These are phyloP conservation scores for Triangularia verruculosa DNA, from an alignment of 2,329 filamentous ascomycete species.

Conservation along the genomic window DNA sequence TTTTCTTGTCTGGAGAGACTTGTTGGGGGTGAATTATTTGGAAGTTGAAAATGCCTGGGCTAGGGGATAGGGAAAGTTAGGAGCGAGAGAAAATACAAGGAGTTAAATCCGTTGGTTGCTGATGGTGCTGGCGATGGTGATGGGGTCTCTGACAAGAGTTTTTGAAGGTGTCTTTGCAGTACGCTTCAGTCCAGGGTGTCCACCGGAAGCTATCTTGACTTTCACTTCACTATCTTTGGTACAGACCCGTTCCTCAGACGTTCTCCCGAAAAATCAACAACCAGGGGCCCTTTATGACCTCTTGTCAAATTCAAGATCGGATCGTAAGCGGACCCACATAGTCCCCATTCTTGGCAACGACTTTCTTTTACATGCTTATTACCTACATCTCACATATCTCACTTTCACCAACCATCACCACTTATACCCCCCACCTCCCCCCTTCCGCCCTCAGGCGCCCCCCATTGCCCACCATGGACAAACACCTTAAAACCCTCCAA, in stretches of 20 bases:
- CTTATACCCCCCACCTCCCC: neutral
- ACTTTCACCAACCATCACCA: neutral
- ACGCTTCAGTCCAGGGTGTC: too few species aligned
- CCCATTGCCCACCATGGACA: slow-evolving; percentile 34
- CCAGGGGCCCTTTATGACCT: neutral
- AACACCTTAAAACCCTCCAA: slow-evolving; percentile 47
- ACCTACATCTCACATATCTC: neutral
- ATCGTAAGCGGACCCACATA: slow-evolving; percentile 12
- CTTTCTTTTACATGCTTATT: slow-evolving; percentile 2
- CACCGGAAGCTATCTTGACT: too few species aligned
- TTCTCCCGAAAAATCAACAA: too few species aligned
- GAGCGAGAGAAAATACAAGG: neutral
- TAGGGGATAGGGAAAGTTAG: neutral
- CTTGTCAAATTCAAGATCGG: too few species aligned
- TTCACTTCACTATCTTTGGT: too few species aligned
- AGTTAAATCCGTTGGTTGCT: neutral
- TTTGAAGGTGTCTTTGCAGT: too few species aligned
- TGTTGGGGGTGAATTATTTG: neutral
- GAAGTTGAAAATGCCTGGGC: neutral
- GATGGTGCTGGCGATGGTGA: neutral
- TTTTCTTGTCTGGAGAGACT: neutral
- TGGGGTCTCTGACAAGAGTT: too few species aligned
- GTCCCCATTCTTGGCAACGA: neutral
- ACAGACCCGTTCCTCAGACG: too few species aligned
- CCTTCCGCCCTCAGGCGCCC: neutral